These are phyloP conservation scores for Phytophthora hibernalis DNA, from an alignment of 352 stramenopile genomes.

Conservation along the genomic window DNA sequence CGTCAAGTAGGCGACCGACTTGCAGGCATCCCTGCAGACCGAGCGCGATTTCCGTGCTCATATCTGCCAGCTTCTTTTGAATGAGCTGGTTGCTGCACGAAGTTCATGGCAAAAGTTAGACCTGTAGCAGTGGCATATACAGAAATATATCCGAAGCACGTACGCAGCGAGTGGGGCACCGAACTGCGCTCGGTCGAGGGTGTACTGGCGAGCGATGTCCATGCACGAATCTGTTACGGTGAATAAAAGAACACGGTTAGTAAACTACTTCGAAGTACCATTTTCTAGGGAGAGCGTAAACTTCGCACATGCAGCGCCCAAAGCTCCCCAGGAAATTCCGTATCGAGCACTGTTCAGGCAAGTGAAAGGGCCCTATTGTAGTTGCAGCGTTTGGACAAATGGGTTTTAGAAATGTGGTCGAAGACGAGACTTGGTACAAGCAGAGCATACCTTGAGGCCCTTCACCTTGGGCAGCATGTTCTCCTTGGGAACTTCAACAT, in stretches of 20 bases:
- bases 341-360: conserved; percentile 98
- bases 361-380: conserved; percentile 92
- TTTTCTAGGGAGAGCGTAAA: background rate
- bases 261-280: conserved; percentile 1
- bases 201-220: conserved; percentile 94
- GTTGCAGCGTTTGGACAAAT: background rate
- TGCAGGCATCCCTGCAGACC: conserved; percentile 88
- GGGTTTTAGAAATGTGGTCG: background rate
- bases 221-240: conserved; percentile 90
- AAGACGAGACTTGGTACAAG: background rate
- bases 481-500: conserved; percentile 94
- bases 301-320: conserved; percentile 92
- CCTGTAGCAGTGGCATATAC: background rate
- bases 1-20: conserved; percentile 40
- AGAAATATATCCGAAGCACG: conserved; percentile 26
- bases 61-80: conserved; percentile 98
- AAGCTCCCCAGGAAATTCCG: conserved; percentile 97
- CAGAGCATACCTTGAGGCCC: conserved; percentile 65
- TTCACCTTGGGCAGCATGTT: conserved; percentile 94
- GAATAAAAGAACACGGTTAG: conserved; percentile 3
- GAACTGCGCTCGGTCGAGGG: conserved; percentile 96
- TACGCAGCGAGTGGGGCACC: conserved; percentile 95
- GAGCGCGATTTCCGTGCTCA: conserved; percentile 96
- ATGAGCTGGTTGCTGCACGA: conserved; percentile 94
- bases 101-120: conserved; percentile 10